Base-by-base conservation (phyloP, 2,329 filamentous ascomycete species). In the Colletotrichum tamarilloi region DNA sequence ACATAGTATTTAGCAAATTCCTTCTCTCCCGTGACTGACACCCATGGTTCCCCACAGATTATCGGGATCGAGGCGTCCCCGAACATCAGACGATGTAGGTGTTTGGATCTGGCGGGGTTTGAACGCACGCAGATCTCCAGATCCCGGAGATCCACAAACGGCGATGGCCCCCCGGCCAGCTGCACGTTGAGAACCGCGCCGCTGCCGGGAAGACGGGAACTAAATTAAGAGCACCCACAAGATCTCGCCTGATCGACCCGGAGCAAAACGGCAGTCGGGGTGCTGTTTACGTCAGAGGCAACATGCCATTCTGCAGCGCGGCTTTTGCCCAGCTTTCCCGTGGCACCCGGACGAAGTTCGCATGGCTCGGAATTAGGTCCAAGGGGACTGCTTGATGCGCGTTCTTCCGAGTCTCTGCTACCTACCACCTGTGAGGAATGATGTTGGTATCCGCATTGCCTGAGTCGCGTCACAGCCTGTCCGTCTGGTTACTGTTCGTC, bases 61-160 rank as follows among this genome's bases (percentile, higher is more conserved):
- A 16, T 35, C 35, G 65, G 38, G 49, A 62, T 67, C 58, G 66
- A 46, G 26, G 42, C 32, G 30, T 69, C 53, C 30, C 59, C 66
- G 59, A 72, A 55, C 24, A 72, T 69, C 65, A 35, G 65, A 59
- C 38, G 65, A 64, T 55, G 52, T 24, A 72, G 65, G 69, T 32
- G 59, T 69, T 38, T 72, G 69, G 24, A 14, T 24, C n/a, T 14
- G 16, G 28, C 69, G 69, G 69, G 32, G 49, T 72, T 72, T 72
- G 69, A 68, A 69, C 4, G 24, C 49, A 67, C 30, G 22, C 19
- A 58, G 26, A 19, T 56, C 62, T 58, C 35, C 67, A 73, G 67
- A 73, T 22, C 71, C 72, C 72, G 68, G 57, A 49, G 24, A 30
- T 65, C 63, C 72, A 64, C 68, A 49, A 35, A 30, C 67, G 63